Conservation (phyloP, 140 eudicot genomes). For the Cichorium intybus region DNA sequence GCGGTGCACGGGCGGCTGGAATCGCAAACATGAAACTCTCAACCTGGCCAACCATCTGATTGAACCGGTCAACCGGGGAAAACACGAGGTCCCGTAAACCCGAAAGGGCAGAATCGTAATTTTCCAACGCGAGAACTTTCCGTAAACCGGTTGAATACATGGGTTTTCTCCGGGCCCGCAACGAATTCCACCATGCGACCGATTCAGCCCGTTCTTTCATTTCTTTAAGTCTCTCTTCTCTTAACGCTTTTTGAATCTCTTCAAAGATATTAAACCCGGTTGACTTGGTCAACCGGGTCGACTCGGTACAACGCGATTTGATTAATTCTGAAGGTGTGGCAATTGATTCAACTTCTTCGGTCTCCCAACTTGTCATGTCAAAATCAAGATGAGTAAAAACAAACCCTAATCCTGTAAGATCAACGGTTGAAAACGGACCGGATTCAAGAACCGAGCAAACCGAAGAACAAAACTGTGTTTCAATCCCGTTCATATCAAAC, state of each 20-base stretch:
- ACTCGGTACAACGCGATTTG: slow-evolving; percentile 38
- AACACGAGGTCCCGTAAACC: slow-evolving; percentile 56
- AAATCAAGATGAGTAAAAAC: slow-evolving; percentile 79
- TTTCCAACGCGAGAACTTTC: slow-evolving; percentile 48
- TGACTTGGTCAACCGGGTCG: slow-evolving; percentile 32
- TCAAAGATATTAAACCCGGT: slow-evolving; percentile 75
- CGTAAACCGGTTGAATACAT: slow-evolving; percentile 59
- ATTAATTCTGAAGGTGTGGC: slow-evolving; percentile 77
- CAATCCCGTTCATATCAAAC: slow-evolving; percentile 84
- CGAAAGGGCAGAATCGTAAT: slow-evolving; percentile 50
- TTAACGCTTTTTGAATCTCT: slow-evolving; percentile 72
- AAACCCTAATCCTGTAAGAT: slow-evolving; percentile 72
- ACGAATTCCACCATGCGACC: slow-evolving; percentile 94
- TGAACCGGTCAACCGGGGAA: slow-evolving; percentile 85
- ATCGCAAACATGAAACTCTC: slow-evolving; percentile 98
- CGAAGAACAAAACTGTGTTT: slow-evolving; percentile 64
- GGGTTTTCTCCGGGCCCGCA: slow-evolving; percentile 75
- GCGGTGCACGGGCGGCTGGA: slow-evolving; percentile 95
- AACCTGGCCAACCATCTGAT: slow-evolving; percentile 61
- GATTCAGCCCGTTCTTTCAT: slow-evolving; percentile 72
- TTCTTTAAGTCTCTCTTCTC: slow-evolving; percentile 71
- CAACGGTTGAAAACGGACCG: slow-evolving; percentile 62
- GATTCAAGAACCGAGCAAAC: slow-evolving; percentile 65
- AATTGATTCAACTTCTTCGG: slow-evolving; percentile 73
- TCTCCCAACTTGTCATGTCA: slow-evolving; percentile 89